Evolutionary conservation across 2,329 filamentous ascomycete species (phyloP), one percentile per base, ranked within the genome.

Genomic region (Monilinia vaccinii-corymbosi): DNA sequence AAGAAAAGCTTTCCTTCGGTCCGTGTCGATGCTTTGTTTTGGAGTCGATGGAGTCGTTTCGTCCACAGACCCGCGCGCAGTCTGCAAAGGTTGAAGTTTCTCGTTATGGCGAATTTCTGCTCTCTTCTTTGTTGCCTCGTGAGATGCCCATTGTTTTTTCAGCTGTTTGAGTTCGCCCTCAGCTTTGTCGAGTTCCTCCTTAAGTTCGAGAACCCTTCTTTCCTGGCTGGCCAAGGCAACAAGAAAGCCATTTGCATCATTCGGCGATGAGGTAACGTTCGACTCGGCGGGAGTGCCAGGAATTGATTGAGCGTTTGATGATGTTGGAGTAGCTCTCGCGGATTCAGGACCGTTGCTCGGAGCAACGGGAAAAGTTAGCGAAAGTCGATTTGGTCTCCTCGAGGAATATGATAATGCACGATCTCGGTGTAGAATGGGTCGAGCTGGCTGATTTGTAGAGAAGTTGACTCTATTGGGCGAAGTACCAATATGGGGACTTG

Each of bases 161-260:
- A 99, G 78, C 46, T 78, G 81, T 50, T 78, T 77, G 45, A 99
- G 78, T 50, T 96, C 88, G 14, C 78, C 75, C 72, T 99, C 93
- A 7, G 94, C 93, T 62, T 86, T 86, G 28, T 79, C 77, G n/a
- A 99, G 78, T 73, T 97, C 93, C 73, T 99, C 94, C 62, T 86
- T 88, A 56, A 99, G 78, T 74, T 97, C 94, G 60, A 99, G 76
- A 1, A 99, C 93, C 66, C 85, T 86, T 60, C 94, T 82, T 76
- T 99, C 94, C 75, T 97, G 92, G 16, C 90, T 86, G 48, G 94
- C 94, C 68, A 99, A 88, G 60, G 92, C 88, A 63, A 91, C 92
- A 65, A 99, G 85, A 69, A 97, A 89, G 0, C 64, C 67, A 28
- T 55, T 67, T 6, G 69, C 62, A 58, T 73, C 71, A 42, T 64